Base-by-base conservation (phyloP, 495 filamentous ascomycete species). In the Aspergillus incahuasiensis region DNA sequence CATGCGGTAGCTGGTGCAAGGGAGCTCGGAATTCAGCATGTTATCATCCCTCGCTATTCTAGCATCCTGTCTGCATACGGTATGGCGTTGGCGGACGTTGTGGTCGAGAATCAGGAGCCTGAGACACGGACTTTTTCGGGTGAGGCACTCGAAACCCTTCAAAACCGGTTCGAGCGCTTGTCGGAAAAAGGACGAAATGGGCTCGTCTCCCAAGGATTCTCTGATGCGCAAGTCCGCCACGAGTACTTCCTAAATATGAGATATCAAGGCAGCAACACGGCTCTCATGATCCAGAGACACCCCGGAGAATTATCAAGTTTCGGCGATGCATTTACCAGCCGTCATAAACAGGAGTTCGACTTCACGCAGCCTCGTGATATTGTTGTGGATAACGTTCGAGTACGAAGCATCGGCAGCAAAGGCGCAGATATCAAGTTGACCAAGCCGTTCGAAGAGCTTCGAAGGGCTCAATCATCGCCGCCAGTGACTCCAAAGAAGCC, bases 1-100 rank as follows among this genome's bases (percentile, higher is more conserved):
- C 94, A 98, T 63, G 94, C 94, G 5, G 88, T 92, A n/a, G 90
- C 89, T 15, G 96, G 97, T 62, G 94, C 92, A 9, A 86, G 90
- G 60, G 86, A 85, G 15, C 75, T 98, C 21, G 91, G 92, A 0
- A 89, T 98, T 59, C 79, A 74, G 21, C 88, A 92, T 65, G 92
- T 96, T 34, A 72, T 98, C 3, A 79, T 98, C 13, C 94, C 96
- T 64, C 78, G 87, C 32, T 96, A 97, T 66, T 96, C 92, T 0
- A 95, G 91, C 0, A 91, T 98, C 2, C 79, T 98, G 0, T 96
- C 91, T 0, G 94, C 94, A 3, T 97, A 97, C 60, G 92, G 44
- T 6, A 97, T 98, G 91, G 90, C 91, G 1, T 70, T 97, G 16
- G 94, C 92, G 4, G 92, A 98, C 64, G 91, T 96, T 0, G 92